Percentiles rank a stretch among this genome's conserved stretches.
Conservation (phyloP, 75 land plant genomes). For the Selaginella moellendorffii region DNA sequence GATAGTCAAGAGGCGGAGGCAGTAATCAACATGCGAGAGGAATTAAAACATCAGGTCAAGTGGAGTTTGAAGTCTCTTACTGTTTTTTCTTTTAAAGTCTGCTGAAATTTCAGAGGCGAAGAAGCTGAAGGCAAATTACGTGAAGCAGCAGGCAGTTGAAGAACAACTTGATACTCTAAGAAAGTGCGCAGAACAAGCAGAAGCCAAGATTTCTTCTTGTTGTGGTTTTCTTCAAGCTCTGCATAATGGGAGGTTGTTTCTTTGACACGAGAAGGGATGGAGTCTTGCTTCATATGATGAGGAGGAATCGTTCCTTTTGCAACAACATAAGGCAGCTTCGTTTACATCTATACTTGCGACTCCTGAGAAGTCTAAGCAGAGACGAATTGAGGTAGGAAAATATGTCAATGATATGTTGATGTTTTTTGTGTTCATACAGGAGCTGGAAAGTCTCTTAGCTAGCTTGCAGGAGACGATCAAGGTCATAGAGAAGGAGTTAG, state of each 20-base stretch:
- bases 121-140: constrained; percentile 51
- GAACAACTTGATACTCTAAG: constrained; percentile 76
- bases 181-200: constrained; percentile 60
- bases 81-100: constrained; percentile 38
- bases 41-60: background rate
- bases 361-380: background rate
- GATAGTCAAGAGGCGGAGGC: background rate
- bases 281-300: constrained; percentile 33
- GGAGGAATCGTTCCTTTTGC: constrained; percentile 32
- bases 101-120: constrained; percentile 87
- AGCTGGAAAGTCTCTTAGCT: background rate
- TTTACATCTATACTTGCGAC: background rate
- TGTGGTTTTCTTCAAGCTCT: background rate
- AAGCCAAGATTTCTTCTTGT: constrained; percentile 18
- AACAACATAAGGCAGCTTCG: constrained; percentile 4
- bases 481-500: background rate
- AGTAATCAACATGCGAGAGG: background rate
- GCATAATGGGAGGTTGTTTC: constrained; percentile 35
- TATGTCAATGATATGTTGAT: background rate
- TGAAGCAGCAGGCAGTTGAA: constrained; percentile 48
- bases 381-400: background rate
- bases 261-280: constrained; percentile 50
- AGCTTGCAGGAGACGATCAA: background rate
- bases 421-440: constrained; percentile 1
- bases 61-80: background rate